A percentile compares a stretch with the other conserved stretches of the same genome.
phyloP scores from a whole-genome alignment of 2,329 filamentous ascomycete genomes.

The Fusarium odoratissimum region DNA sequence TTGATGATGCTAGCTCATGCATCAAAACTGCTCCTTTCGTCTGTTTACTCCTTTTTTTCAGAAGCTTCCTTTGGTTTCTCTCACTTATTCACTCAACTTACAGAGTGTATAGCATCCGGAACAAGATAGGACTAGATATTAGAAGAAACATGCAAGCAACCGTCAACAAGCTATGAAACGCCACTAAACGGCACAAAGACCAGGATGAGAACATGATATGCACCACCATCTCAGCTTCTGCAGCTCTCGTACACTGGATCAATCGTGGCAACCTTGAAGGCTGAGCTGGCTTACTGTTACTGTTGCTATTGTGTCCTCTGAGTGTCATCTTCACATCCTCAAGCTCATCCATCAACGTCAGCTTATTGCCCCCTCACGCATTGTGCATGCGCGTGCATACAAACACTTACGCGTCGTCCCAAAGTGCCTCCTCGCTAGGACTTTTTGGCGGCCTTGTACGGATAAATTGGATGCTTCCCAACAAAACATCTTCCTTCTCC shows the following conservation, averaged over 20 bases:
- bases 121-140: neutral
- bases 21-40: neutral
- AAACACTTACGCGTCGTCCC: slow-evolving; percentile 30
- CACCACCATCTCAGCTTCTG: neutral
- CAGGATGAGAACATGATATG: neutral
- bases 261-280: slow-evolving; percentile 11
- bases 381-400: slow-evolving; percentile 8
- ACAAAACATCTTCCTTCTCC: neutral
- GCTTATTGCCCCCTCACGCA: slow-evolving; percentile 16
- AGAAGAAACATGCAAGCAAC: neutral
- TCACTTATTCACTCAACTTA: neutral
- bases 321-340: neutral
- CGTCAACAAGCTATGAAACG: neutral
- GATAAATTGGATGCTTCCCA: neutral
- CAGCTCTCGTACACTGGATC: neutral
- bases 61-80: neutral
- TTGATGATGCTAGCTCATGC: neutral
- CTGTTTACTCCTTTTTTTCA: slow-evolving; percentile 1
- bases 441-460: neutral
- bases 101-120: neutral
- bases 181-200: neutral
- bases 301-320: neutral
- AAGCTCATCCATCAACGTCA: slow-evolving; percentile 7
- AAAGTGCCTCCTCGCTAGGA: slow-evolving; percentile 10
- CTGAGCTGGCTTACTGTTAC: slow-evolving; percentile 2